These are phyloP conservation scores for Ophiorrhiza pumila DNA, from an alignment of 257 asterid species.

Conservation along the genomic window DNA sequence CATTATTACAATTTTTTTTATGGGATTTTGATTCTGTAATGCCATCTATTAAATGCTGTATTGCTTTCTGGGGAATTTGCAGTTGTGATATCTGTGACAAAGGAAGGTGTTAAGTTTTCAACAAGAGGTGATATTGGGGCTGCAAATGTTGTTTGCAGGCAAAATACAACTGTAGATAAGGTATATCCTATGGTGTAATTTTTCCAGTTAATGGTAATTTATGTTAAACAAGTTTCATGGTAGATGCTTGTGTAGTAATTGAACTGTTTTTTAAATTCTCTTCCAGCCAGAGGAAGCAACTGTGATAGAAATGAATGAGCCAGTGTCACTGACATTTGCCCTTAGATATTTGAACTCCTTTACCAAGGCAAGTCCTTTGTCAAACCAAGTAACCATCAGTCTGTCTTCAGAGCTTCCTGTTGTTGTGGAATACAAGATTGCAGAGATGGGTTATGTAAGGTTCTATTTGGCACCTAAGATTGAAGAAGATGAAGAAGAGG, in stretches of 20 bases:
- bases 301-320: constrained; percentile 80
- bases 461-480: constrained; percentile 87
- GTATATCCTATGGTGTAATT: constrained; percentile 21
- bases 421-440: constrained; percentile 91
- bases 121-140: constrained; percentile 91
- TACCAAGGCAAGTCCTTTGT: constrained; percentile 72
- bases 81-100: constrained; percentile 92
- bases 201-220: not conserved
- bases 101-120: constrained; percentile 95
- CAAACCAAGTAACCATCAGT: constrained; percentile 68
- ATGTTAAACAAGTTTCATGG: not conserved
- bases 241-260: not conserved
- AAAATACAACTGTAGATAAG: constrained; percentile 90
- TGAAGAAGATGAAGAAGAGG: constrained; percentile 79
- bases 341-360: constrained; percentile 77
- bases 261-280: not conserved
- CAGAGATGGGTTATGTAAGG: constrained; percentile 87
- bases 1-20: not conserved
- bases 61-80: constrained; percentile 17
- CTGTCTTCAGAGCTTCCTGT: constrained; percentile 83
- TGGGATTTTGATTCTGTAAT: not conserved
- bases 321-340: constrained; percentile 75
- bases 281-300: constrained; percentile 82
- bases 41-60: not conserved
- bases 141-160: constrained; percentile 80